Evolutionary conservation across 148 eudicot genomes (phyloP), one percentile per base, ranked within the genome.

Genomic region (Fallopia convolvulus): DNA sequence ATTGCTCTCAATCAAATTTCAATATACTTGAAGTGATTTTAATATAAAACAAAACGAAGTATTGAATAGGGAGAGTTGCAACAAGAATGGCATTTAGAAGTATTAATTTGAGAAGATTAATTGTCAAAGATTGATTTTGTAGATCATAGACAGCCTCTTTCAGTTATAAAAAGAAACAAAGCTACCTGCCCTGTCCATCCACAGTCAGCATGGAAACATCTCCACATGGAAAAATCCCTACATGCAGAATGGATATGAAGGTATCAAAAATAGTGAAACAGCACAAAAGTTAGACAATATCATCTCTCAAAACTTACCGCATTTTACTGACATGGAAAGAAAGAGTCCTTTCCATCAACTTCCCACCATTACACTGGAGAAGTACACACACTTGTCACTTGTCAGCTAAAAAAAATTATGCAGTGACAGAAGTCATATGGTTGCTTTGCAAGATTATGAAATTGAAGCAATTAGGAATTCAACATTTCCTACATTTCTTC

Each of bases 161-260:
- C 3, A 49, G 12, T 49, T 52, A 74, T 12, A 15, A 30, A 50
- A 48, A 42, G 60, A 52, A 48, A 74, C n/a, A 74, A 72, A 74
- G 10, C 49, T 77, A 86, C 89, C 84, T 84, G 80, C 61, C 84
- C 88, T 56, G 88, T 81, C 86, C 86, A 83, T 76, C 86, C 86
- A 77, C 89, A 86, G 44, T 84, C 83, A 47, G 78, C 36, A 68
- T 42, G 61, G 30, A 84, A 86, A 61, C 89, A 86, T 58, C 86
- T 86, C 89, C 86, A 86, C 48, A 82, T 82, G 44, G 89, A 86
- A 78, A 80, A 80, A 68, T 65, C 75, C 85, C 86, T 86, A 76
- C n/a, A n/a, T 72, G 11, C 61, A 52, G 52, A 52, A 63, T 66
- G 49, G 6, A 41, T 20, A 81, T n/a, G 9, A 61, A 56, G 8